Evolutionary conservation across 208 protist species (phyloP), one percentile per base, ranked within the genome.

Genomic region (Trypanosoma brucei): DNA sequence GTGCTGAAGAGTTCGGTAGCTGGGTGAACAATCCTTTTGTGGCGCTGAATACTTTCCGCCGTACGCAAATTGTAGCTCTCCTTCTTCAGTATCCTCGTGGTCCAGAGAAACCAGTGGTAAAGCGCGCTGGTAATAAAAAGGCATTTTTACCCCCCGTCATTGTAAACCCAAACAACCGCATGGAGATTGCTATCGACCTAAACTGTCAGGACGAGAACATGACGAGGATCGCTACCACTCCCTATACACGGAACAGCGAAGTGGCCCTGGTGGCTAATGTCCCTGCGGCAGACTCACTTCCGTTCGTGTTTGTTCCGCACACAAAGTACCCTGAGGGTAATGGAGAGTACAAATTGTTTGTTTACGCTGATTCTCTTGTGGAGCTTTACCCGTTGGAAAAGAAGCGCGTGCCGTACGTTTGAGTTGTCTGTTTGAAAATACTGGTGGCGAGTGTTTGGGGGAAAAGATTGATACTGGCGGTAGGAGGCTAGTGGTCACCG

Each of bases 11-110:
- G 57, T 84, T 69, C 72, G 65, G 78, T 2, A 93, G 73, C 64
- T 96, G 88, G 87, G 85, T 92, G 51, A 94, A 94, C 75, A 96
- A 96, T 69, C 91, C 91, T 0, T 93, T 94, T 66, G 75, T 87
- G 44, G 80, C 73, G 30, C 68, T 95, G 8, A 71, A 80, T 34
- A 79, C 80, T 34, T 73, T 84, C 48, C 82, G 81, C 5, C 76
- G 58, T 3, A 94, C 91, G 35, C 54, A 65, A 35, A 65, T 94
- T 14, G 82, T 92, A n/a, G 77, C 81, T 7, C 56, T 94, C 9
- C 77, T 96, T 33, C 59, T 92, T 38, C 87, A 94, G 65, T 92
- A 87, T 70, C 88, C 87, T 7, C 73, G 79, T 58, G 81, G 78
- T n/a, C 76, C 81, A 31, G 81, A 92, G 52, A 79, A 87, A 45